Percentiles rank a stretch among this genome's conserved stretches.
phyloP scores from a whole-genome alignment of 2,329 filamentous ascomycete genomes.

The Blumeria graminis region DNA sequence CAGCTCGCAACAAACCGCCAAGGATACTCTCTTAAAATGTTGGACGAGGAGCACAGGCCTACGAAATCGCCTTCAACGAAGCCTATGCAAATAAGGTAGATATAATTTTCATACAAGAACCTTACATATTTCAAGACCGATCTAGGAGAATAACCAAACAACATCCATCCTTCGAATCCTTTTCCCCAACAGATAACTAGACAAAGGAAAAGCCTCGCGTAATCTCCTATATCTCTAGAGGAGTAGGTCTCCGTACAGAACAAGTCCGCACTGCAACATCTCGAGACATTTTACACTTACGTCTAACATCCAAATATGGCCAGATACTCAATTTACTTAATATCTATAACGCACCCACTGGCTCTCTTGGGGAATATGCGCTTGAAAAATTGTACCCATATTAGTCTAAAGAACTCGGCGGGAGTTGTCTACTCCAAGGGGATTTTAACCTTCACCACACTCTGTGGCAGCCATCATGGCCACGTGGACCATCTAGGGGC shows the following conservation, averaged over 20 bases:
- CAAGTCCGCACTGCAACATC: background rate
- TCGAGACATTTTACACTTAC: background rate
- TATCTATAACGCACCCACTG: background rate
- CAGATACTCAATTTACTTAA: background rate
- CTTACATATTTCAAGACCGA: background rate
- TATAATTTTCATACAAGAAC: background rate
- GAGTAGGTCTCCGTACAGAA: background rate
- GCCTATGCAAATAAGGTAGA: background rate
- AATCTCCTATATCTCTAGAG: background rate
- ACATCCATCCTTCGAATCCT: background rate
- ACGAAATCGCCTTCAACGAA: background rate
- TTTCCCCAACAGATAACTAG: background rate
- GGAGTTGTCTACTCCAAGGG: background rate
- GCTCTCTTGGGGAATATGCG: background rate
- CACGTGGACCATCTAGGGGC: background rate
- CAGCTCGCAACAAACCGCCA: background rate
- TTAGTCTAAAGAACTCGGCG: background rate
- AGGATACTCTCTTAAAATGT: background rate
- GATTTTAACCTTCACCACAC: background rate
- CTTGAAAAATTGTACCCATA: background rate
- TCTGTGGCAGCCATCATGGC: background rate
- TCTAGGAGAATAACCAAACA: background rate
- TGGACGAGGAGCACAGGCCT: background rate
- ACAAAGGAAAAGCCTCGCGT: background rate
- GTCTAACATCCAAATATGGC: background rate